Evolutionary conservation across 768 basidiomycete species (phyloP).

Genomic region (Phanerochaete carnosa): DNA sequence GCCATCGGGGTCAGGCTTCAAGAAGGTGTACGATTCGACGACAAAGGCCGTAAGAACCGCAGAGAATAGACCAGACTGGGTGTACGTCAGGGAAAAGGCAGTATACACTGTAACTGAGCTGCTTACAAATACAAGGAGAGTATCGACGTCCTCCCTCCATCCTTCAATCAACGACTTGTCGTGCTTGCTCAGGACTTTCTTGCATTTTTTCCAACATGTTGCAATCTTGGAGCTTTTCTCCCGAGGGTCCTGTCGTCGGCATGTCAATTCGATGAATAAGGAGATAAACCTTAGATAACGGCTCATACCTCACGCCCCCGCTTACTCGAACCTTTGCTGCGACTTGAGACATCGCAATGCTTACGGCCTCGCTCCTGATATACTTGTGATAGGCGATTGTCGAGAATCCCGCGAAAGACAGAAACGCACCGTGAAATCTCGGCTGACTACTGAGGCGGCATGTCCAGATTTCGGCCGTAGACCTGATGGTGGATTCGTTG

Average conservation of each 20-base stretch:
- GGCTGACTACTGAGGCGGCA: no score
- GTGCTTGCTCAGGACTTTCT: conserved; percentile 3
- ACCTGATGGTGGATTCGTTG: background rate
- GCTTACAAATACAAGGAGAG: conserved; percentile 23
- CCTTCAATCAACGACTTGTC: conserved; percentile 10
- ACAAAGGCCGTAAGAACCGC: conserved; percentile 22
- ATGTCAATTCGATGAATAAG: background rate
- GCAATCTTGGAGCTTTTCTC: background rate
- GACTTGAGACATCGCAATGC: no score
- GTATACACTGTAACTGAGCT: background rate
- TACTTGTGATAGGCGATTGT: no score
- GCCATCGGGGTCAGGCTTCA: conserved; percentile 4
- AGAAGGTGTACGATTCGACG: conserved; percentile 16
- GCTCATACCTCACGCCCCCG: background rate
- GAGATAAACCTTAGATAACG: background rate
- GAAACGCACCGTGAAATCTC: no score
- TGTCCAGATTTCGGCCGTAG: background rate
- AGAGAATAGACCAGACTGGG: conserved; percentile 22
- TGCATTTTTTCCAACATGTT: background rate
- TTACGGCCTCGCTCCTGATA: no score
- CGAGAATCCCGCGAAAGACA: no score
- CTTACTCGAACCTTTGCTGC: no score
- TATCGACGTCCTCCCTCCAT: conserved; percentile 25
- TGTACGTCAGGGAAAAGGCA: background rate
- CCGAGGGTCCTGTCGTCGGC: background rate